Base-by-base conservation (phyloP, 352 stramenopile species). In the Globisporangium irregulare region DNA sequence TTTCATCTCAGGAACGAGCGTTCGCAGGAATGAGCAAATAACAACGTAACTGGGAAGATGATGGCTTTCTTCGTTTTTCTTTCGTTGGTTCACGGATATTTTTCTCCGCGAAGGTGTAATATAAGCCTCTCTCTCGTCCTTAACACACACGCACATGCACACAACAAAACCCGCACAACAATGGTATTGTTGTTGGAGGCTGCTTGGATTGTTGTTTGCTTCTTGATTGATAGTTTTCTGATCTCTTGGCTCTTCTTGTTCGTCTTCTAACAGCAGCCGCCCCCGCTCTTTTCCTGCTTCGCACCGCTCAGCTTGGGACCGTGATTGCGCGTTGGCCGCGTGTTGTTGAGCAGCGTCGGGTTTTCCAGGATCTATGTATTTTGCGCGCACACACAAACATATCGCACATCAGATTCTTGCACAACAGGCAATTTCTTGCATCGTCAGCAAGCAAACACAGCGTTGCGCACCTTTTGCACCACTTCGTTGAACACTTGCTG, bases 401-500 rank as follows among this genome's bases (percentile, higher is more conserved):
- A 50, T 50, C 43, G 43, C 18, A 20, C 41, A 32, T 67, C 20
- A 70, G 22, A 50, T 36, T 1, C 12, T 10, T 55, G 61, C 57
- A 29, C 32, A 57, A 8, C 43, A 50, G 5, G 7, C 67, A 29
- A 54, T 22, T 29, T 32, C n/a, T 57, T 59, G 65, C 20, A n/a
- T 3, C 50, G 24, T 10, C 15, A 38, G 32, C 10, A 24, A 25
- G 14, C 24, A 34, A 29, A 14, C 10, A 14, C 36, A 43, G 20
- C 22, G 2, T n/a, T 22, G 22, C 75, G 27, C 54, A 99, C 97
- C 81, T 99, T 99, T 78, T 99, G 93, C 36, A 99, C 95, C 54
- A 99, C 95, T 87, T 99, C 97, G 73, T 98, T 97, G 77, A 99
- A 99, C 61, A 96, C 88, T 84, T 98, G 93, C 74, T 97, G 93